These are phyloP conservation scores for Liriodendron chinense DNA, from an alignment of 164 flowering plant genomes.

Conservation along the genomic window DNA sequence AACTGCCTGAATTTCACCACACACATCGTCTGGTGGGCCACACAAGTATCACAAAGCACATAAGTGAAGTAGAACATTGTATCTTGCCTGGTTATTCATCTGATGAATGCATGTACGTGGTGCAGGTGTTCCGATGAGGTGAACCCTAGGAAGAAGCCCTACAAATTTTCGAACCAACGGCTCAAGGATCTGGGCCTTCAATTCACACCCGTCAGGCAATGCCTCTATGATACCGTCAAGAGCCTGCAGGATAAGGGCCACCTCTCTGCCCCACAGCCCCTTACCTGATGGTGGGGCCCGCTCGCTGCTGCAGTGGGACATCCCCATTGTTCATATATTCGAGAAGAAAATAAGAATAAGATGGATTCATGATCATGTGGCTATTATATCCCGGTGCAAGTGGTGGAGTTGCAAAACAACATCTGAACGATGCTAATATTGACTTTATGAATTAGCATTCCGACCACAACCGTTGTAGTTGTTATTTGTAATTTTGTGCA, in stretches of 20 bases:
- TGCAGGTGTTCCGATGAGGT: conserved; percentile 87
- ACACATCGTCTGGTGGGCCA: no score
- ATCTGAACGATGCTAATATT: background rate
- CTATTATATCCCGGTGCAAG: background rate
- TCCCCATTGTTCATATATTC: no score
- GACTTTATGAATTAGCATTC: background rate
- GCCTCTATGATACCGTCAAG: conserved; percentile 71
- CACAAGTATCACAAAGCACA: no score
- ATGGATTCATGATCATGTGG: background rate
- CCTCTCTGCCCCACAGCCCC: conserved; percentile 42
- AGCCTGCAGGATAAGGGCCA: conserved; percentile 78
- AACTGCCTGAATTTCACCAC: no score
- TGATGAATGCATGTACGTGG: background rate
- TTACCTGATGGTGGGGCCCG: conserved; percentile 12
- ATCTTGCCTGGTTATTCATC: no score
- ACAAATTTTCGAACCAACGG: conserved; percentile 84
- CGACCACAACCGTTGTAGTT: no score
- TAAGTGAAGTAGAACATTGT: no score
- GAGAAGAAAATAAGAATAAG: background rate
- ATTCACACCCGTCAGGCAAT: conserved; percentile 65
- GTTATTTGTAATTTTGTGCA: no score
- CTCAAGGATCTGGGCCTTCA: conserved; percentile 79
- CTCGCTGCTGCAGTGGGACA: no score
- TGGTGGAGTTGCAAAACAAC: no score
- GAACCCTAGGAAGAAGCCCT: conserved; percentile 79